These are phyloP conservation scores for Aspergillus ruber DNA, from an alignment of 2,329 filamentous ascomycete species.

Conservation along the genomic window DNA sequence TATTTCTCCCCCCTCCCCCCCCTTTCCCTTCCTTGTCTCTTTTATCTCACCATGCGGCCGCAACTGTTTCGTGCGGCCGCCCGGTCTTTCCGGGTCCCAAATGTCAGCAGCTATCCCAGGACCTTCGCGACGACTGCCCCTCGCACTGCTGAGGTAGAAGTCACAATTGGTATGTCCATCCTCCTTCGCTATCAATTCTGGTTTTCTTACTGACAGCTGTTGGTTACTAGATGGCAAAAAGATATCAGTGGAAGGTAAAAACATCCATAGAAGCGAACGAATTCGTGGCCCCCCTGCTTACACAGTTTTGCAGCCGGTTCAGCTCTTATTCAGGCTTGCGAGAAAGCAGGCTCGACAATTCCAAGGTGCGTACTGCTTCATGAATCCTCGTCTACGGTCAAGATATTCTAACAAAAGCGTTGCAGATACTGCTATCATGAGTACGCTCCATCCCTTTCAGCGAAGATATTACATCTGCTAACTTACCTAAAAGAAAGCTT, in stretches of 20 bases:
- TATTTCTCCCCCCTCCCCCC: conserved; percentile 9
- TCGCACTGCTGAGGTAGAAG: conserved; percentile 85
- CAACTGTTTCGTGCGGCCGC: conserved; percentile 57
- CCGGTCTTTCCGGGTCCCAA: conserved; percentile 48
- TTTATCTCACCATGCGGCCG: conserved; percentile 53
- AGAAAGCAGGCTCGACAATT: conserved; percentile 87
- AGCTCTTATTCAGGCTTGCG: conserved; percentile 96
- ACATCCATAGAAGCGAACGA: neutral
- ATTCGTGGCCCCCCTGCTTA: conserved; percentile 17
- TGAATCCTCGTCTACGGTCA: neutral
- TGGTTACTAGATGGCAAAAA: conserved; percentile 78
- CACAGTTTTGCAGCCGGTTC: conserved; percentile 64
- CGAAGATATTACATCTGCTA: conserved; percentile 19
- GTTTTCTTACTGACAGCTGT: conserved; percentile 40
- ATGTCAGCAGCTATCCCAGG: conserved; percentile 55
- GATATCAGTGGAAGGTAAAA: conserved; percentile 88
- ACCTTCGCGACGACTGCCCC: conserved; percentile 74
- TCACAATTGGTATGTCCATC: conserved; percentile 72
- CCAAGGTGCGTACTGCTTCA: conserved; percentile 57
- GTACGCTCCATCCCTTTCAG: conserved; percentile 47
- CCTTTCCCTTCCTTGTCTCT: conserved; percentile 9
- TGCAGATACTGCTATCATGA: conserved; percentile 96
- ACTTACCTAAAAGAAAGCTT: conserved; percentile 61
- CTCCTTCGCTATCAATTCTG: conserved; percentile 43
- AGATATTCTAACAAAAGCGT: conserved; percentile 25